These are phyloP conservation scores for Coniochaeta ligniaria DNA, from an alignment of 2,329 filamentous ascomycete genomes.

Conservation along the genomic window DNA sequence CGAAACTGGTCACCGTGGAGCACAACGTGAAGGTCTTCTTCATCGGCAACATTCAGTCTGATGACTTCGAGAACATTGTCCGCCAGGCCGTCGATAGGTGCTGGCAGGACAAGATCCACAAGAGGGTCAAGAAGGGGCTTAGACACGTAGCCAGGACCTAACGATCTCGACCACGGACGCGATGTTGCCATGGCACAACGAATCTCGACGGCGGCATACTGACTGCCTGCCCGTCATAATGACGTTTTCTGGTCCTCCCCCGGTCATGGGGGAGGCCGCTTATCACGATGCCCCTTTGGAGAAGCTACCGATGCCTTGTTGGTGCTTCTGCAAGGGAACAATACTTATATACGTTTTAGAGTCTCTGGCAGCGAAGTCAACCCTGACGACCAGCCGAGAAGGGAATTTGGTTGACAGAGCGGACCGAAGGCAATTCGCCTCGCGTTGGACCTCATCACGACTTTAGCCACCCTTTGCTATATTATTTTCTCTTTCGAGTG, in stretches of 20 bases:
- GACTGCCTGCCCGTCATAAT: neutral
- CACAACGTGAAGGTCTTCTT: slow-evolving; percentile 53
- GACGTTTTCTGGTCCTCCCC: neutral
- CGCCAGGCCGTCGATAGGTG: slow-evolving; percentile 38
- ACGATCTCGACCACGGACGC: neutral
- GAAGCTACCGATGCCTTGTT: neutral
- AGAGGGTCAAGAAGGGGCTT: neutral
- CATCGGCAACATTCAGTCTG: slow-evolving; percentile 36
- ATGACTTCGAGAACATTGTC: slow-evolving; percentile 33
- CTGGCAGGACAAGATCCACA: slow-evolving; percentile 35
- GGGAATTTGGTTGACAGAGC: neutral
- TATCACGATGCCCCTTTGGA: neutral
- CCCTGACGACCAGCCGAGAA: neutral
- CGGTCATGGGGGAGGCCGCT: neutral
- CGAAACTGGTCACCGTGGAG: slow-evolving; percentile 47
- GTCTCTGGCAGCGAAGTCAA: neutral
- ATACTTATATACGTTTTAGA: neutral
- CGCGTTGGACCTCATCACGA: neutral
- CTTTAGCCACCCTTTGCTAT: neutral
- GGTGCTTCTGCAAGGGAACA: neutral
- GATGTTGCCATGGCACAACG: neutral
- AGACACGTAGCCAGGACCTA: neutral
- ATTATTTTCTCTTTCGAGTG: neutral
- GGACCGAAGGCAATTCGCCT: neutral
- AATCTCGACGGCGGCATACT: neutral